Evolutionary conservation across 2,329 filamentous ascomycete genomes (phyloP).

Genomic region (Pseudopithomyces chartarum): DNA sequence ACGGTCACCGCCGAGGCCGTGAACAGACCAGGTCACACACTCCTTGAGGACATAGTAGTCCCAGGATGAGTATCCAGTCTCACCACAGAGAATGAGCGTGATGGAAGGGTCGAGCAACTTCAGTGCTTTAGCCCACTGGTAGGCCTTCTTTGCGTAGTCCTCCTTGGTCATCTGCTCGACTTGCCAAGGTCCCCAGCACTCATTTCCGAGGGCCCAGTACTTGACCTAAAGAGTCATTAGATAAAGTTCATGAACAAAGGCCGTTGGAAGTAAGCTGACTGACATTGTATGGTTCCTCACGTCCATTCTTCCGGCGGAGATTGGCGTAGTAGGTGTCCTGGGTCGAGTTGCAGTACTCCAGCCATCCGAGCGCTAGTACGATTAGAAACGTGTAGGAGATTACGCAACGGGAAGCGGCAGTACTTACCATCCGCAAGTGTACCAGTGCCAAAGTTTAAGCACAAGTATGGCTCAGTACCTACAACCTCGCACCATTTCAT

Average conservation of each 20-base stretch:
- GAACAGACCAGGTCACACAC: constrained; percentile 61
- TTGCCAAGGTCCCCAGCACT: constrained; percentile 70
- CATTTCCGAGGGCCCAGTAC: constrained; percentile 86
- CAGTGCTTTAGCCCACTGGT: constrained; percentile 74
- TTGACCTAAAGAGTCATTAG: constrained; percentile 57
- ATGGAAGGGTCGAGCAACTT: constrained; percentile 74
- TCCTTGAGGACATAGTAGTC: constrained; percentile 75
- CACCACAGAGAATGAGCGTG: constrained; percentile 73
- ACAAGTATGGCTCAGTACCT: constrained; percentile 77
- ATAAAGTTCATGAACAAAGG: too few relatives aligned
- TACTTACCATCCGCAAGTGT: constrained; percentile 57
- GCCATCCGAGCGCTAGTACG: constrained; percentile 68
- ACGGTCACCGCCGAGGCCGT: constrained; percentile 54
- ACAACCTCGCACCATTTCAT: constrained; percentile 78
- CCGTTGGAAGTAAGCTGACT: background rate
- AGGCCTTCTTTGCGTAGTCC: constrained; percentile 70
- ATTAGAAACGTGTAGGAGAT: background rate
- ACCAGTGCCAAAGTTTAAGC: constrained; percentile 79
- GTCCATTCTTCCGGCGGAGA: constrained; percentile 75
- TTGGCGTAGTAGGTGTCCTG: constrained; percentile 82
- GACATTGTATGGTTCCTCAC: constrained; percentile 74
- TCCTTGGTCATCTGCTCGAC: constrained; percentile 72
- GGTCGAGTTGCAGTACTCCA: constrained; percentile 86
- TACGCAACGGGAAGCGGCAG: background rate
- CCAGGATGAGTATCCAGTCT: constrained; percentile 72